Base-by-base conservation (phyloP, 2,329 filamentous ascomycete species). In the Fusarium chlamydosporum region DNA sequence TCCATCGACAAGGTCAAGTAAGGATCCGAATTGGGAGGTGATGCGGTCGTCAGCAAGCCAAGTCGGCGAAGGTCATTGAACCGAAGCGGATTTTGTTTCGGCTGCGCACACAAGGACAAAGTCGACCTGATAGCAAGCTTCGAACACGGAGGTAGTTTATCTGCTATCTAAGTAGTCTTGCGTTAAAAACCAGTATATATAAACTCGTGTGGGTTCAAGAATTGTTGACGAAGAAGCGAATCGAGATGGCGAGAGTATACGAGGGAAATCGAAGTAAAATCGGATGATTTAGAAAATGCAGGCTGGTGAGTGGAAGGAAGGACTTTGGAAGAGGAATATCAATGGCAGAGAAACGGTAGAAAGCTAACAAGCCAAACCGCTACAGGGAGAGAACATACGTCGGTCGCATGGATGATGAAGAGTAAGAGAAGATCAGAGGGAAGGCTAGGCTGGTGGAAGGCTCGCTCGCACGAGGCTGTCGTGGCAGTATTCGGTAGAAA, bases 1-100 rank as follows among this genome's bases (percentile, higher is more conserved):
- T 82, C 80, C 80, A 82, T 82, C 71, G 75, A 74, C 71, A 65
- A 41, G 41, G 53, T 50, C 47, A 52, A 46, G 35, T 41, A 40
- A 60, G 52, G 48, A 56, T 67, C 51, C 48, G 47, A 53, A 57
- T 64, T 68, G 59, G 58, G 55, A 56, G 58, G 50, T 61, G 51
- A 63, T 59, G 62, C 55, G 63, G 67, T 71, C 68, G 60, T 65
- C 47, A 67, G 56, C 62, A 67, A 62, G 56, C 43, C 33, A 59
- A 50, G 61, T 56, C 38, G 69, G 64, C 42, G 60, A 42, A 52
- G 65, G 61, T 56, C 72, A 74, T 74, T 72, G 72, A 74, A 72
- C 59, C 62, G 56, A 56, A 45, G 51, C 42, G 46, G 53, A 34
- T 45, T 56, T 62, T 34, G 50, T 48, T 56, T 62, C 38, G 50